Base-by-base conservation (phyloP, 495 filamentous ascomycete genomes). In the Apiosordaria backusii region DNA sequence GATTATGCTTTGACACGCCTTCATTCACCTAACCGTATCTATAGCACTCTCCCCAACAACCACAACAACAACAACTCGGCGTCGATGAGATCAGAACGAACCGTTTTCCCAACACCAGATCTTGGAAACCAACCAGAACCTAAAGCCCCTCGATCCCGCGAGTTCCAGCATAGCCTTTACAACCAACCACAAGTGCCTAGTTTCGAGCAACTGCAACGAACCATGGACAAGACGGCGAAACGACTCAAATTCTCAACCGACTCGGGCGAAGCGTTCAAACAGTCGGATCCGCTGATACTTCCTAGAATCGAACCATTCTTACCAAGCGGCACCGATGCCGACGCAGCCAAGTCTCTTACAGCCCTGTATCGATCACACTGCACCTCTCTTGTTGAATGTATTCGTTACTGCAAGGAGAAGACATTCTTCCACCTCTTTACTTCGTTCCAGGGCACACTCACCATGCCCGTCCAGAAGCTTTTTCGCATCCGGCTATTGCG, bases 401-500 rank as follows among this genome's bases (percentile, higher is more conserved):
- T 99, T 68, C 92, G 95, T 16, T 98, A 89, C 74, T 96, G 92
- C 84, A 96, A 95, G 71, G 90, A 97, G 72, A 92, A 95, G 71
- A 92, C 93, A 26, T 93, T 99, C 71, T 92, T 96, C 71, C 91
- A 93, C 70, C 88, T 96, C n/a, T 97, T 96, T 76, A 90, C 89
- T 40, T 94, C 94, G 9, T 98, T 98, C 77, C 91, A 96, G 68
- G 96, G 95, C 62, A 97, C 92, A 2, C 83, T 99, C 70, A 98
- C 95, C 18, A 93, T 96, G 74, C 96, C 96, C 3, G 92, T 97
- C n/a, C 93, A 97, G 78, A 97, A 94, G 77, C 83, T 99, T 88
- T 99, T 66, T 87, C 88, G 6, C 87, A 95, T 69, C 90, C 89
- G 2, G 86, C 84, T 63, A 81, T 99, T 59, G 91, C 92, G 16